A percentile compares a stretch with the other conserved stretches of the same genome.
phyloP scores from a whole-genome alignment of 1,139 yeast genomes.

The Yamadazyma diddensiae region DNA sequence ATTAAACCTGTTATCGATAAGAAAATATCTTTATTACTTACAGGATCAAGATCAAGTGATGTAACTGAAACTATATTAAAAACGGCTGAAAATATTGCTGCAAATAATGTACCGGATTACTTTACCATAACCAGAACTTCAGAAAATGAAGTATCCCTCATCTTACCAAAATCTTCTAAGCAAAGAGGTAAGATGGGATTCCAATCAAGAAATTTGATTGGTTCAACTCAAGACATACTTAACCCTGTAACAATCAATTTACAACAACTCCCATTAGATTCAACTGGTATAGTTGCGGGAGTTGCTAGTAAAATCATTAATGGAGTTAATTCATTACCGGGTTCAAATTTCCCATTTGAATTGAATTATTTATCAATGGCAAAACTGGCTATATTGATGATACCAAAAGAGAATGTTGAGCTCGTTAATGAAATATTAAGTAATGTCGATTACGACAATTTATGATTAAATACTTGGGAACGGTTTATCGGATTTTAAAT shows the following conservation, averaged over 20 bases:
- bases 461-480: slow-evolving; percentile 1
- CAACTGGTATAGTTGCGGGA: slow-evolving; percentile 69
- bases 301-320: slow-evolving; percentile 51
- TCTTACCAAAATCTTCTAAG: slow-evolving; percentile 46
- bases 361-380: slow-evolving; percentile 67
- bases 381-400: slow-evolving; percentile 56
- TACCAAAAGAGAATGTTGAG: slow-evolving; percentile 52
- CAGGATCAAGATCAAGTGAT: slow-evolving; percentile 59
- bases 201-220: slow-evolving; percentile 43
- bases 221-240: slow-evolving; percentile 55
- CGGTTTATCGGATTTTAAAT: neutral
- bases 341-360: slow-evolving; percentile 32
- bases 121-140: slow-evolving; percentile 60
- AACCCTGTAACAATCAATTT: slow-evolving; percentile 60
- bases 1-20: slow-evolving; percentile 47
- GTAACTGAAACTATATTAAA: slow-evolving; percentile 36
- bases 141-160: slow-evolving; percentile 50
- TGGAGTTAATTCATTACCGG: slow-evolving; percentile 21
- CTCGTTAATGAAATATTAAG: slow-evolving; percentile 21
- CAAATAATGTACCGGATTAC: slow-evolving; percentile 40
- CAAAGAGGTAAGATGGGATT: slow-evolving; percentile 40
- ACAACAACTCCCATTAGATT: slow-evolving; percentile 53
- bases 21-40: slow-evolving; percentile 45
- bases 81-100: slow-evolving; percentile 29
- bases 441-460: slow-evolving; percentile 11